These are phyloP conservation scores for Amphichorda felina DNA, from an alignment of 2,329 filamentous ascomycete species.

Conservation along the genomic window DNA sequence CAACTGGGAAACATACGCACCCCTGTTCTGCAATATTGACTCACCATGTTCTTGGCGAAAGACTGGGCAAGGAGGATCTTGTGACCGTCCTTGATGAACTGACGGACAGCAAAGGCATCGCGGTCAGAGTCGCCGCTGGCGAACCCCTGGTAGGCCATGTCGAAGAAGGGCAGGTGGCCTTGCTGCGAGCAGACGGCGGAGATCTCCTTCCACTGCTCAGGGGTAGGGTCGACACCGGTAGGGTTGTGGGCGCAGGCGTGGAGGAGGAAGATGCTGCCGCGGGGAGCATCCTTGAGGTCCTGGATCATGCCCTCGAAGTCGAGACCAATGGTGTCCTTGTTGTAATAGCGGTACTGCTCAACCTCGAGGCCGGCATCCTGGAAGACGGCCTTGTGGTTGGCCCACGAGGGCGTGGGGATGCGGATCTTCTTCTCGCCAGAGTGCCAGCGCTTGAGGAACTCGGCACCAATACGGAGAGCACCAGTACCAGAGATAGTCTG, in stretches of 20 bases:
- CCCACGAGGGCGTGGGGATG: slow-evolving; percentile 93
- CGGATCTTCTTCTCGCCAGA: slow-evolving; percentile 90
- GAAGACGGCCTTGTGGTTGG: slow-evolving; percentile 97
- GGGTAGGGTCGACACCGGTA: slow-evolving; percentile 86
- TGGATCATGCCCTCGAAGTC: slow-evolving; percentile 91
- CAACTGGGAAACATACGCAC: no score
- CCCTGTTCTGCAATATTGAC: no score
- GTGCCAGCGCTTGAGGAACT: slow-evolving; percentile 87
- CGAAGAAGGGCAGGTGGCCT: slow-evolving; percentile 91
- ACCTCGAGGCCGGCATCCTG: slow-evolving; percentile 83
- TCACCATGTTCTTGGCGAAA: slow-evolving; percentile 98
- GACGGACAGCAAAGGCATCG: slow-evolving; percentile 84
- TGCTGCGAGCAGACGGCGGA: slow-evolving; percentile 75
- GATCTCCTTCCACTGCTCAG: slow-evolving; percentile 88
- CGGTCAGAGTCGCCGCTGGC: slow-evolving; percentile 83
- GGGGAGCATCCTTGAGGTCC: slow-evolving; percentile 81
- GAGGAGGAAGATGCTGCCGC: slow-evolving; percentile 80
- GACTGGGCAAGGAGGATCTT: slow-evolving; percentile 81
- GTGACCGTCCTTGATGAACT: slow-evolving; percentile 91
- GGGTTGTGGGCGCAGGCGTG: slow-evolving; percentile 98
- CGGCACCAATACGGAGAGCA: slow-evolving; percentile 85
- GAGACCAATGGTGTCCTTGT: slow-evolving; percentile 95
- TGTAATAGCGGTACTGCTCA: slow-evolving; percentile 96
- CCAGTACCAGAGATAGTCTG: slow-evolving; percentile 98
- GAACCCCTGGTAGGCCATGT: slow-evolving; percentile 99